These are phyloP conservation scores for Quercus variabilis DNA, from an alignment of 306 rosid species.

Conservation along the genomic window DNA sequence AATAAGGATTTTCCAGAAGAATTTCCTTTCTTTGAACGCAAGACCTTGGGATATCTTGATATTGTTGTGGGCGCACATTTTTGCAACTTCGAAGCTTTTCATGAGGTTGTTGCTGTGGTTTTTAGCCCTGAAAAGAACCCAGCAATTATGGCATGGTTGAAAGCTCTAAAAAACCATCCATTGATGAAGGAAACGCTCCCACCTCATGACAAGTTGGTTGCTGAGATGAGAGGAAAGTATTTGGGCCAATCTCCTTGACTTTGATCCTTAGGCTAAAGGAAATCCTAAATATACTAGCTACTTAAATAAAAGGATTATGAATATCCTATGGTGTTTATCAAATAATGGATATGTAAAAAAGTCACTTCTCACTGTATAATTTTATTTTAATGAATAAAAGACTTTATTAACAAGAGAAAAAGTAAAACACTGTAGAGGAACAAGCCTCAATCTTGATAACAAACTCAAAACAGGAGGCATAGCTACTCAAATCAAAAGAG, in stretches of 20 bases:
- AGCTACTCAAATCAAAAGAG: too few relatives aligned
- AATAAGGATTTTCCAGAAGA: constrained; percentile 25
- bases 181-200: constrained; percentile 37
- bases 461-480: too few relatives aligned
- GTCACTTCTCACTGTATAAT: too few relatives aligned
- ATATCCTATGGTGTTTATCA: too few relatives aligned
- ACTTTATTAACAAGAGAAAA: too few relatives aligned
- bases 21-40: not conserved
- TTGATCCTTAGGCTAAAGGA: not conserved
- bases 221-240: constrained; percentile 1
- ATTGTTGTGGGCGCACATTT: constrained; percentile 32
- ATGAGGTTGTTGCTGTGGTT: constrained; percentile 20
- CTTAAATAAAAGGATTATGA: too few relatives aligned
- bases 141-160: constrained; percentile 30
- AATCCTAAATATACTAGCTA: too few relatives aligned
- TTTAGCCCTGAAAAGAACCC: constrained; percentile 11
- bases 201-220: constrained; percentile 37
- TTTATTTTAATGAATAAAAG: too few relatives aligned
- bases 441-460: too few relatives aligned
- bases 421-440: too few relatives aligned
- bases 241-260: not conserved
- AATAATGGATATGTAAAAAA: too few relatives aligned
- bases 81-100: constrained; percentile 27
- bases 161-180: constrained; percentile 36
- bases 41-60: constrained; percentile 32